These are phyloP conservation scores for Penicillium tannophilum DNA, from an alignment of 495 filamentous ascomycete species.

Conservation along the genomic window DNA sequence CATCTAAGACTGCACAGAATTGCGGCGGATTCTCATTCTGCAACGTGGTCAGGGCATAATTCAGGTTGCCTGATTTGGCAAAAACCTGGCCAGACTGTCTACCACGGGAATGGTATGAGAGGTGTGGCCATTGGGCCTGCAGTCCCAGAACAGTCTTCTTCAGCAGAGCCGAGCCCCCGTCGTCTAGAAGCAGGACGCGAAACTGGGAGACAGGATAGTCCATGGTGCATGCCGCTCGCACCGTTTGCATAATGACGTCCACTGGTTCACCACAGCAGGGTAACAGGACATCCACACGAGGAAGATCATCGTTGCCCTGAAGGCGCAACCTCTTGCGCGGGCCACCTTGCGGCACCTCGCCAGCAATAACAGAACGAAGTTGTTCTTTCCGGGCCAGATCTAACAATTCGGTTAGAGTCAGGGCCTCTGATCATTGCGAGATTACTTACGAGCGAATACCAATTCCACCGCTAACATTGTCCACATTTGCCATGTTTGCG, in stretches of 20 bases:
- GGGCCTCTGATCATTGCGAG: not conserved
- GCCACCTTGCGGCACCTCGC: slow-evolving; percentile 3
- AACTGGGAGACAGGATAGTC: slow-evolving; percentile 52
- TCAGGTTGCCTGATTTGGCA: slow-evolving; percentile 59
- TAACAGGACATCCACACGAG: slow-evolving; percentile 51
- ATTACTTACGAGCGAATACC: slow-evolving; percentile 30
- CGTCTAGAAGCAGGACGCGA: slow-evolving; percentile 53
- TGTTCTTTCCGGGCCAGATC: slow-evolving; percentile 34
- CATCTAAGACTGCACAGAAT: slow-evolving; percentile 41
- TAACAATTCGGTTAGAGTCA: slow-evolving; percentile 8
- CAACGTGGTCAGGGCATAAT: slow-evolving; percentile 47
- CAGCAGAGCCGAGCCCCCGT: slow-evolving; percentile 44
- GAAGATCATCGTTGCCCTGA: slow-evolving; percentile 24
- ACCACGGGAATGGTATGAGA: slow-evolving; percentile 49
- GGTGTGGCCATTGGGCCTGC: slow-evolving; percentile 33
- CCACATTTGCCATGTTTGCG: slow-evolving; percentile 36
- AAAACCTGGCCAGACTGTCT: slow-evolving; percentile 42
- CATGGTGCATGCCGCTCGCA: slow-evolving; percentile 45
- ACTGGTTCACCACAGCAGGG: slow-evolving; percentile 52
- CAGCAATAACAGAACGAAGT: slow-evolving; percentile 24
- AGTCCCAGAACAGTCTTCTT: slow-evolving; percentile 31
- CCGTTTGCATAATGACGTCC: slow-evolving; percentile 55
- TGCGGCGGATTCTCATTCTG: slow-evolving; percentile 43
- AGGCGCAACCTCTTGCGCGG: slow-evolving; percentile 31
- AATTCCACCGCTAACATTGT: slow-evolving; percentile 31